These are phyloP conservation scores for Cystobasidium slooffiae DNA, from an alignment of 1,284 basidiomycete species.

Conservation along the genomic window DNA sequence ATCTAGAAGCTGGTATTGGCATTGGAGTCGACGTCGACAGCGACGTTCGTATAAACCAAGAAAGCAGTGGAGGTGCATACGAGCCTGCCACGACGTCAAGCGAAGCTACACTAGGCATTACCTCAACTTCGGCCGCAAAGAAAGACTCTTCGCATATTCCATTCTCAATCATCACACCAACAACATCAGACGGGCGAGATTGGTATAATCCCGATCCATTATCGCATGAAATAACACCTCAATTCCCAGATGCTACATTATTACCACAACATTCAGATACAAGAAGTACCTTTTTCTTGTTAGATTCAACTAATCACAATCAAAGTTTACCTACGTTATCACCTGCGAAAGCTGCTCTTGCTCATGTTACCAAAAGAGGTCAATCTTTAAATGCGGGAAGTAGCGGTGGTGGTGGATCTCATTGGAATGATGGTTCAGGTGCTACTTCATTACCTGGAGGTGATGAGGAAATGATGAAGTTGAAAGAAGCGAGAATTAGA, in stretches of 20 bases:
- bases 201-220: conserved; percentile 64
- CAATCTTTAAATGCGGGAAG: not conserved
- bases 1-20: not conserved
- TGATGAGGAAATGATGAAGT: not conserved
- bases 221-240: not conserved
- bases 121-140: too few species aligned
- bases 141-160: conserved; percentile 47
- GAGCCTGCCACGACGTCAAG: not conserved
- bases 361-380: conserved; percentile 14
- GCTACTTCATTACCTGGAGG: not conserved
- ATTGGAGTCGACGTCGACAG: not conserved
- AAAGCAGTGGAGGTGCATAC: not conserved
- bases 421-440: conserved; percentile 15
- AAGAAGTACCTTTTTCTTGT: conserved; percentile 68
- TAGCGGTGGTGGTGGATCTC: not conserved
- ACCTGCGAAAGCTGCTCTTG: not conserved
- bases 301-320: conserved; percentile 71
- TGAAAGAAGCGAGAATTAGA: conserved; percentile 30
- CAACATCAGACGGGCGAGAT: conserved; percentile 64
- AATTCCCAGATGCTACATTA: not conserved
- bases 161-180: conserved; percentile 59
- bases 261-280: not conserved
- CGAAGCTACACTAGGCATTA: not conserved
- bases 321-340: conserved; percentile 53
- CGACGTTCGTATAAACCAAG: too few species aligned